A percentile compares a stretch with the other conserved stretches of the same genome.
phyloP scores from a whole-genome alignment of 1,284 basidiomycete species.

The Trichosporon asahii region DNA sequence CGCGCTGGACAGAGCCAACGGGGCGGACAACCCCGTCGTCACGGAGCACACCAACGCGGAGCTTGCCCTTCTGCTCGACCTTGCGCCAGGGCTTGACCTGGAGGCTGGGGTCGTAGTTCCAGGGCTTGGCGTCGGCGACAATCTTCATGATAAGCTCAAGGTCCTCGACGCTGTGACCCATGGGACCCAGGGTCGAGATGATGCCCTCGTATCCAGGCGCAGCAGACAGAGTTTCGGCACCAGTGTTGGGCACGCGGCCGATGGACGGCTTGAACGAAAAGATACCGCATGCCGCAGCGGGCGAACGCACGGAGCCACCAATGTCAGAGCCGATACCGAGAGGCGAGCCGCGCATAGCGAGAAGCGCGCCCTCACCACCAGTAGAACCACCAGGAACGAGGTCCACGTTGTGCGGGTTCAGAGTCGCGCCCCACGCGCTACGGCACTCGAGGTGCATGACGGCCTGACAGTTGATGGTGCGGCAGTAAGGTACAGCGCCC shows the following conservation, averaged over 20 bases:
- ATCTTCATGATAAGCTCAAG: conserved; percentile 61
- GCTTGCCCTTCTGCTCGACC: conserved; percentile 57
- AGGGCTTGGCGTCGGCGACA: conserved; percentile 55
- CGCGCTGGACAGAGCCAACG: conserved; percentile 47
- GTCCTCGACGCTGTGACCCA: conserved; percentile 59
- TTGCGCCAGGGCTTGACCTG: conserved; percentile 56
- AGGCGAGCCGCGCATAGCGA: conserved; percentile 60
- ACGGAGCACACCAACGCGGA: conserved; percentile 41
- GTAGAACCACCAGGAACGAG: conserved; percentile 60
- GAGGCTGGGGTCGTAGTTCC: conserved; percentile 61
- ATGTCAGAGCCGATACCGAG: conserved; percentile 60
- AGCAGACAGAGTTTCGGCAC: conserved; percentile 26
- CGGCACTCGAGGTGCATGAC: conserved; percentile 28
- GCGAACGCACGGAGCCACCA: conserved; percentile 27
- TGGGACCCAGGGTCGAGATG: conserved; percentile 57
- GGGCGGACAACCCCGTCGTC: conserved; percentile 64
- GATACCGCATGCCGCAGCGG: conserved; percentile 43
- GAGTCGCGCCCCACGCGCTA: conserved; percentile 36
- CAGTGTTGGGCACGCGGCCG: conserved; percentile 41
- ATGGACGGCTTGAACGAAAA: conserved; percentile 47
- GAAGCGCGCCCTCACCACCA: conserved; percentile 64
- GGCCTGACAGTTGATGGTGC: conserved; percentile 62
- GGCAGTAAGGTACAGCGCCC: conserved; percentile 71
- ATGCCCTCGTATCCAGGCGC: conserved; percentile 41
- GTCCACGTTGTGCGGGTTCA: conserved; percentile 45